Evolutionary conservation across 305 asterid species (phyloP).

Genomic region (Solanum aculeatissimum): DNA sequence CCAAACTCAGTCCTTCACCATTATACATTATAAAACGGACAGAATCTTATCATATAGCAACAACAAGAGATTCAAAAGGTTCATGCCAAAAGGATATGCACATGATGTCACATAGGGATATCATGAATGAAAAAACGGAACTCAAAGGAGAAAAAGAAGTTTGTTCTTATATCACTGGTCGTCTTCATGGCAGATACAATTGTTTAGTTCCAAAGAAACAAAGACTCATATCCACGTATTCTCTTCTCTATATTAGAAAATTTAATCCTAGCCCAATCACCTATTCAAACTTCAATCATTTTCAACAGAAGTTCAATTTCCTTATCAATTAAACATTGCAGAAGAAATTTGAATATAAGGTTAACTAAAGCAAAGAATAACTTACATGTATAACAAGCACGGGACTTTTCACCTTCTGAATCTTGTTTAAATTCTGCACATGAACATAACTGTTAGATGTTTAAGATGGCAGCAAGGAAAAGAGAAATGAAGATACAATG

Average conservation of each 20-base stretch:
- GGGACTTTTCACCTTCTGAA: conserved; percentile 89
- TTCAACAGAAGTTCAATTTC: background rate
- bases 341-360: background rate
- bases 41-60: background rate
- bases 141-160: background rate
- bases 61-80: background rate
- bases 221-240: background rate
- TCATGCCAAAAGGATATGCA: background rate
- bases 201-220: background rate
- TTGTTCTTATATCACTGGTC: background rate
- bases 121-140: background rate
- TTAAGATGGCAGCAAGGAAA: background rate
- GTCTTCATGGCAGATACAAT: background rate
- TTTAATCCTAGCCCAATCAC: background rate
- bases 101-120: background rate
- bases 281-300: background rate
- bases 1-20: background rate
- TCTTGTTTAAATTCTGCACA: conserved; percentile 91
- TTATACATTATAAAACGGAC: background rate
- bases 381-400: conserved; percentile 98
- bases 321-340: background rate
- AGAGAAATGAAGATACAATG: background rate
- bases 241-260: background rate
- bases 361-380: conserved; percentile 3
- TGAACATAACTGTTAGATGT: conserved; percentile 9